Evolutionary conservation across 108 stramenopile genomes (phyloP).

Genomic region (Cyclotella sp.): DNA sequence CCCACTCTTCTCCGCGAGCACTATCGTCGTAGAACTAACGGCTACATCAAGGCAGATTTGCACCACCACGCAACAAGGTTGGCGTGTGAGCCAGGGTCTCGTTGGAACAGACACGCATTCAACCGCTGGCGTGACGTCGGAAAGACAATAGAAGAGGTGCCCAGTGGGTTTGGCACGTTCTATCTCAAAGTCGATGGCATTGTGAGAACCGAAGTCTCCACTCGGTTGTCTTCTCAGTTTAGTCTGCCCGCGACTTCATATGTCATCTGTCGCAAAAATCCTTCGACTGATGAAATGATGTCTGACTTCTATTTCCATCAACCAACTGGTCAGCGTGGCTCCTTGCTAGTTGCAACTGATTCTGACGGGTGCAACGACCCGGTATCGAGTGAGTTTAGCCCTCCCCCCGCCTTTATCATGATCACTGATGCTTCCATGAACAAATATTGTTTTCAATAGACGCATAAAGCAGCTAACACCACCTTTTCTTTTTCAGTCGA

Average conservation of each 20-base stretch:
- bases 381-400: neutral
- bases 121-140: slow-evolving; percentile 42
- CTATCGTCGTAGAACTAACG: slow-evolving; percentile 32
- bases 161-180: no score
- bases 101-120: slow-evolving; percentile 40
- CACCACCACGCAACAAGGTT: slow-evolving; percentile 12
- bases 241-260: neutral
- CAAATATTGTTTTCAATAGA: no score
- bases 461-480: no score
- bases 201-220: slow-evolving; percentile 28
- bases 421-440: no score
- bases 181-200: no score
- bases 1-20: slow-evolving; percentile 26
- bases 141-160: no score
- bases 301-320: slow-evolving; percentile 8
- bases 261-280: slow-evolving; percentile 10
- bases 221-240: slow-evolving; percentile 11
- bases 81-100: slow-evolving; percentile 35
- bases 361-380: neutral
- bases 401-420: no score
- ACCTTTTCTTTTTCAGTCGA: no score
- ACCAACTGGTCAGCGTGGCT: neutral
- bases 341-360: slow-evolving; percentile 12
- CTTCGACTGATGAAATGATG: neutral
- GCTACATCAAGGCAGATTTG: slow-evolving; percentile 22